Base-by-base conservation (phyloP, 2,329 filamentous ascomycete species). In the Pseudogymnoascus sp. region DNA sequence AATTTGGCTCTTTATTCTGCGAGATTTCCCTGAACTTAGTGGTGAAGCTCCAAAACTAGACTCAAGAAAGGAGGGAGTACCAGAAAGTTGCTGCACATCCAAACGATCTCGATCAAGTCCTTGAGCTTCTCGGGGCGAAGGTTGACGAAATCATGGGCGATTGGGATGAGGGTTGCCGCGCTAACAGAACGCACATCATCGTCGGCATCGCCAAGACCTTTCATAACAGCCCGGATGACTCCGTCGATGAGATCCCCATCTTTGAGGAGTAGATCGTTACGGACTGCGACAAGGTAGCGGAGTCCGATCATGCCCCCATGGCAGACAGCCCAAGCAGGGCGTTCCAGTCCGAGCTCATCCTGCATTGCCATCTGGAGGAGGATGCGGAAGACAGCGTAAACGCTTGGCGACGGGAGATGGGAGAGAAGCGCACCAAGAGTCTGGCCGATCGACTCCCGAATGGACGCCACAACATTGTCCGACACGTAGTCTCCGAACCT, bases 251-350 rank as follows among this genome's bases (percentile, higher is more conserved):
- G 88, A 61, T 88, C 84, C 28, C 84, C 84, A 71, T 97, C 90
- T 72, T 92, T 84, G 25, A 98, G 83, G 5, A 99, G 84, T 3
- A 99, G 79, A 73, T 98, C 95, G 71, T 95, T 97, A 61, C 95
- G 86, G 37, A 99, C 92, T 7, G 95, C 95, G 31, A 99, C 95
- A 57, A 99, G 85, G 73, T 99, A 99, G 71, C 93, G 85, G 72
- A 99, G 79, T 6, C 95, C 95, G 57, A 98, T 93, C 95, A 99
- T 99, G 67, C 95, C 95, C 69, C 95, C 95, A 75, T 99, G 96
- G 71, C 93, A 96, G 39, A 97, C 90, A 65, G 96, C 92, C 95
- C 95, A 99, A 31, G 92, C 83, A 13, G 90, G 87, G 34, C 84
- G 85, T 23, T 88, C 86, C 23, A 93, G 79, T 39, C 86, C 84